Percentiles rank a stretch among this genome's conserved stretches.
Conservation (phyloP, 75 land plant species). For the Selaginella moellendorffii region DNA sequence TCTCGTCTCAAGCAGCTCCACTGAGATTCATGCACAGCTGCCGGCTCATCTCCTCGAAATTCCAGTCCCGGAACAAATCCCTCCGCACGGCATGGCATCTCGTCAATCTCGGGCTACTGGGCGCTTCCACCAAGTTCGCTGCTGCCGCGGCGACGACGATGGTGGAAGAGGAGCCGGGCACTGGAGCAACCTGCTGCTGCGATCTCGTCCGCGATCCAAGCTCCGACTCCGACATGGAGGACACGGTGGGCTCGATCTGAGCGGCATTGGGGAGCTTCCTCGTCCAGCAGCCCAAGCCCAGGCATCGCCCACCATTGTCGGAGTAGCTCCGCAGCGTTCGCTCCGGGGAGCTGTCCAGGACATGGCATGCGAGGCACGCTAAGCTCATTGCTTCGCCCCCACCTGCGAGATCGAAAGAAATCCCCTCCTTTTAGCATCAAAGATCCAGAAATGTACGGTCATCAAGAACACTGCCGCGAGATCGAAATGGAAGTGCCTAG, state of each 20-base stretch:
- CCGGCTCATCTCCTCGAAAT: constrained; percentile 33
- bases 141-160: neutral
- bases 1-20: neutral
- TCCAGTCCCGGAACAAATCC: constrained; percentile 60
- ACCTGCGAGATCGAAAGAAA: too few species aligned
- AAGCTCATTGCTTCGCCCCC: too few species aligned
- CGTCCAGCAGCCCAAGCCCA: neutral
- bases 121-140: constrained; percentile 6
- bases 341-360: neutral
- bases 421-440: too few species aligned
- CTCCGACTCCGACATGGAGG: neutral
- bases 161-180: constrained; percentile 4
- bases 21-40: neutral
- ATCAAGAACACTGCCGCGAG: too few species aligned
- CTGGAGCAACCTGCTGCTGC: constrained; percentile 32
- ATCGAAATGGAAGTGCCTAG: too few species aligned
- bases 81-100: constrained; percentile 62
- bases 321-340: neutral
- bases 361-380: neutral
- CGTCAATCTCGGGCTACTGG: constrained; percentile 35
- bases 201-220: neutral
- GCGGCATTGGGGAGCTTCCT: neutral
- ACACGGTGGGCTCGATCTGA: neutral
- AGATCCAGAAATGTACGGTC: too few species aligned
- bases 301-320: neutral